phyloP scores from a whole-genome alignment of 371 early-diverging fungal species.

The Lichtheimia corymbifera region DNA sequence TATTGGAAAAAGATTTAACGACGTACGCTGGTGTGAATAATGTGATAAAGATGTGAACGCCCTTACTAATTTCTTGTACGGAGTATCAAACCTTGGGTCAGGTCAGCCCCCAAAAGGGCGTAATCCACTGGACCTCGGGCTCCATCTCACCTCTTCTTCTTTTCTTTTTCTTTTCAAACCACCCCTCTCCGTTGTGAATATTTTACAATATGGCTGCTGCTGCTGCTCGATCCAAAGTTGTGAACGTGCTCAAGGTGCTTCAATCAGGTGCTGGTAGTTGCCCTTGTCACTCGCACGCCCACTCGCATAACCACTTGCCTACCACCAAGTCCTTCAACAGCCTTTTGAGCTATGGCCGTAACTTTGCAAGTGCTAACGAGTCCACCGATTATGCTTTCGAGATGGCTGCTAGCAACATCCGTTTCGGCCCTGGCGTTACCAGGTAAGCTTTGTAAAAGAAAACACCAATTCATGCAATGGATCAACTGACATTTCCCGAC shows the following conservation, averaged over 20 bases:
- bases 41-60: background rate
- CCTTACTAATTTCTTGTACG: slow-evolving; percentile 8
- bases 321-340: slow-evolving; percentile 35
- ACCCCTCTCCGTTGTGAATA: slow-evolving; percentile 8
- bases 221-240: slow-evolving; percentile 52
- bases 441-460: slow-evolving; percentile 29
- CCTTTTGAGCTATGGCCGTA: slow-evolving; percentile 47
- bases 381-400: slow-evolving; percentile 80
- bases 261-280: slow-evolving; percentile 46
- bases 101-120: background rate
- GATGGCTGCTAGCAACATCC: slow-evolving; percentile 89
- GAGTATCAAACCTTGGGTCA: slow-evolving; percentile 1
- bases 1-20: background rate
- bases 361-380: slow-evolving; percentile 49
- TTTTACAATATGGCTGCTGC: slow-evolving; percentile 40
- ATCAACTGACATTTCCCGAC: background rate
- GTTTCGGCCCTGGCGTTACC: slow-evolving; percentile 87
- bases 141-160: slow-evolving; percentile 7
- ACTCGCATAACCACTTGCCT: slow-evolving; percentile 29
- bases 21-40: background rate
- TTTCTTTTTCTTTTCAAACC: background rate
- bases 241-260: slow-evolving; percentile 45
- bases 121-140: background rate
- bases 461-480: background rate
- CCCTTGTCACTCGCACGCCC: slow-evolving; percentile 59